Conservation (phyloP, 345 rosid species). For the Citrus hindsii region DNA sequence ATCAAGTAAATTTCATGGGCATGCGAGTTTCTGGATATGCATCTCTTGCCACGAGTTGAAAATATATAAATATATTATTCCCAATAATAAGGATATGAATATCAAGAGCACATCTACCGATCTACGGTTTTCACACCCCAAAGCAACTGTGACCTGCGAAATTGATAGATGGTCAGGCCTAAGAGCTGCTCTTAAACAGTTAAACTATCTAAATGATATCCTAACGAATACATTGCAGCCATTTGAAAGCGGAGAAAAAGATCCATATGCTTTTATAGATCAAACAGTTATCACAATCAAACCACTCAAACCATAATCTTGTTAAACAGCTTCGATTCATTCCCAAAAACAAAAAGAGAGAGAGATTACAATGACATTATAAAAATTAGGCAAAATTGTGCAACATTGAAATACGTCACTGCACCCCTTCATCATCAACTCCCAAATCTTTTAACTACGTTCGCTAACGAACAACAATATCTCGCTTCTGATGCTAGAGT, state of each 20-base stretch:
- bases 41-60: background rate
- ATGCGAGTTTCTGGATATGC: background rate
- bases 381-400: background rate
- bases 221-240: background rate
- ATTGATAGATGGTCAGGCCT: background rate
- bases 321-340: background rate
- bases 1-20: background rate
- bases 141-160: background rate
- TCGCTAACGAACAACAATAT: slow-evolving; percentile 41
- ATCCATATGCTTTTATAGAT: background rate
- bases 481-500: slow-evolving; percentile 65
- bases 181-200: background rate
- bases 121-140: background rate
- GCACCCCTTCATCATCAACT: slow-evolving; percentile 32
- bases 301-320: background rate
- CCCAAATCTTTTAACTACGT: slow-evolving; percentile 43
- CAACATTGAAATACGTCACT: background rate
- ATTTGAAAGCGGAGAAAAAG: background rate
- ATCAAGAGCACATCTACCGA: too few relatives aligned
- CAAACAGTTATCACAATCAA: background rate
- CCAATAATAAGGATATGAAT: too few relatives aligned
- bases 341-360: background rate
- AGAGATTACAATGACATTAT: background rate
- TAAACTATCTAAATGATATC: background rate
- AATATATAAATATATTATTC: too few relatives aligned